Base-by-base conservation (phyloP, 2,329 filamentous ascomycete genomes). In the Penicillium hesseltinei region DNA sequence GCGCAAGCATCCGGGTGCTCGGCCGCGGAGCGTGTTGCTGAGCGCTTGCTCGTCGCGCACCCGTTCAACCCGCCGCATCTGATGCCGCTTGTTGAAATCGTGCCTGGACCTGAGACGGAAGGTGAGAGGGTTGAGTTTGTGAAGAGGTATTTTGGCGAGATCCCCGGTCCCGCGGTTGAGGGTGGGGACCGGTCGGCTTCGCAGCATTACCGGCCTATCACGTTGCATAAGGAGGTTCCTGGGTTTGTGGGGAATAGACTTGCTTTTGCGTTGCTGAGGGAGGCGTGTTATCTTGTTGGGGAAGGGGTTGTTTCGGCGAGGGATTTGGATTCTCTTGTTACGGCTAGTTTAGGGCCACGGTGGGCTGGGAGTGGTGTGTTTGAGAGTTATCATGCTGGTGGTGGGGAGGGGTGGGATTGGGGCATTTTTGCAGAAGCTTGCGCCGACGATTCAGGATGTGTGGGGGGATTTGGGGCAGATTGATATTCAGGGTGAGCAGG, bases 11-110 rank as follows among this genome's bases (percentile, higher is more conserved):
- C 53, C 6, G 42, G 33, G 1, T 64, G 57, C n/a, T 38, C 43
- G 5, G 17, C 33, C 1, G 25, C 70, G 69, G 9, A 61, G 73
- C 4, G 80, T 82, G 77, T 62, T 29, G 68, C 70, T 49, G 67
- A 64, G 27, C 71, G 82, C 2, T 66, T 87, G 3, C 60, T 86
- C 0, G 80, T 86, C 1, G 82, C 84, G 4, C 84, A 86, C 66
- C 84, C 84, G 0, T 87, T 83, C 68, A 86, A 86, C 54, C 84
- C 82, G 23, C 84, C 84, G 1, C 82, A 86, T 61, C 77, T 86
- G 52, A 85, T 86, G 81, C 84, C 84, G 0, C 65, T 87, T 1
- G 69, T 86, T 2, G 84, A 87, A 66, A 73, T 86, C 33, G 83
- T 86, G 0, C 82, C 82, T 0, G 77, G 75, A 2, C 77, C 76